Evolutionary conservation across 2,329 filamentous ascomycete species (phyloP), one percentile per base, ranked within the genome.

Genomic region (Fusarium marasasianum): DNA sequence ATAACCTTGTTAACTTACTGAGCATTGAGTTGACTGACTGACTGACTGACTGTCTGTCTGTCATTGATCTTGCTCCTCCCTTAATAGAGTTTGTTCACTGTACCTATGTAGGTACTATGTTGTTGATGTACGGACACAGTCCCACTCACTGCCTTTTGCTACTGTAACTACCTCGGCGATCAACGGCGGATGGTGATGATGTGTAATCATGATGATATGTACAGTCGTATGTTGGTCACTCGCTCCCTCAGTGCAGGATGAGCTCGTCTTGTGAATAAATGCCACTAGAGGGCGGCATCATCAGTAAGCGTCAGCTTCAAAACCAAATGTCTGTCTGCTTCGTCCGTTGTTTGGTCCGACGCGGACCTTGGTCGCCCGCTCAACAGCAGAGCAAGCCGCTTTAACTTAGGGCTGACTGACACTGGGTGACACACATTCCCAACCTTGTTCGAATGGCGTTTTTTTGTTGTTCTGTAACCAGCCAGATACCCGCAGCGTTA

Each of bases 371-470:
- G 69, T 56, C 56, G 56, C 50, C 56, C 56, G n/a, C 45, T 26
- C 53, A 59, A 67, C 59, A 24, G 48, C 24, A 48, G 24, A 55
- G 58, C 55, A 26, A 20, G 31, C 48, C 24, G 43, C 48, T 33
- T 26, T 38, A 54, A 29, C 51, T 64, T 76, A 76, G 74, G 74
- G 74, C 74, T 76, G 33, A 35, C 33, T 35, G 74, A 76, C 72
- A 41, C 54, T 65, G 15, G 37, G 57, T 69, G 26, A 54, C 66
- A 70, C 51, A 69, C 58, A 53, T 62, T 63, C 63, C 63, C 51
- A 50, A 61, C 70, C 65, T 54, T 35, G 44, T 40, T 61, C 60
- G 33, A 37, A 47, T 63, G 58, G 48, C 51, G 38, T 43, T 31
- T 40, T 40, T 57, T 56, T 26, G 40, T 43, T 63, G 57, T 38